Evolutionary conservation across 805 yeast species (phyloP).

Genomic region (Nakazawaea wyomingensis): DNA sequence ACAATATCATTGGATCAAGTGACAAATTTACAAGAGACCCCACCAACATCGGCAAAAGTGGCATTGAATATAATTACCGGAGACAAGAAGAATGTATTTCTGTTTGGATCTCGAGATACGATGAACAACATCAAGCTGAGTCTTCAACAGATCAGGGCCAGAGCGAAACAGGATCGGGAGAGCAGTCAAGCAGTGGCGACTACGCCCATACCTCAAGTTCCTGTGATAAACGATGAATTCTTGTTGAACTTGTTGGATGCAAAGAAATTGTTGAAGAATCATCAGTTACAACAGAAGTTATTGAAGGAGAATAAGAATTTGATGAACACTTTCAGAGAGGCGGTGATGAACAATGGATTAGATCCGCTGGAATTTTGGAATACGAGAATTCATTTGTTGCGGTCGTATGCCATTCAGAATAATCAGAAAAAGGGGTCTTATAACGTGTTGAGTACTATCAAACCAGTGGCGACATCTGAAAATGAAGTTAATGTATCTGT

Average conservation of each 20-base stretch:
- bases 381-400: constrained; percentile 67
- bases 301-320: constrained; percentile 64
- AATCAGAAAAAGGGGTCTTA: constrained; percentile 90
- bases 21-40: constrained; percentile 60
- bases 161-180: constrained; percentile 38
- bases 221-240: constrained; percentile 16
- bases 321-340: constrained; percentile 75
- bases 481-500: constrained; percentile 91
- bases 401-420: constrained; percentile 81
- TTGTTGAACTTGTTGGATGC: constrained; percentile 40
- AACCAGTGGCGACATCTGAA: constrained; percentile 89
- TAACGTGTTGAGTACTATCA: constrained; percentile 88
- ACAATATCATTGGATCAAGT: constrained; percentile 38
- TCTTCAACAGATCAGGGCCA: constrained; percentile 61
- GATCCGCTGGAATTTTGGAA: constrained; percentile 86
- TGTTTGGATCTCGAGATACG: constrained; percentile 66
- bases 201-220: constrained; percentile 16
- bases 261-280: constrained; percentile 58
- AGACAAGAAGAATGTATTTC: constrained; percentile 37
- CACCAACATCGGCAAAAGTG: constrained; percentile 62
- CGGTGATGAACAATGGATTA: constrained; percentile 73
- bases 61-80: constrained; percentile 52
- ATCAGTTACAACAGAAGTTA: constrained; percentile 72
- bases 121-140: constrained; percentile 71
- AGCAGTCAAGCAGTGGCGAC: constrained; percentile 10